Conservation (phyloP, 2,329 filamentous ascomycete genomes). For the Scedosporium apiospermum region DNA sequence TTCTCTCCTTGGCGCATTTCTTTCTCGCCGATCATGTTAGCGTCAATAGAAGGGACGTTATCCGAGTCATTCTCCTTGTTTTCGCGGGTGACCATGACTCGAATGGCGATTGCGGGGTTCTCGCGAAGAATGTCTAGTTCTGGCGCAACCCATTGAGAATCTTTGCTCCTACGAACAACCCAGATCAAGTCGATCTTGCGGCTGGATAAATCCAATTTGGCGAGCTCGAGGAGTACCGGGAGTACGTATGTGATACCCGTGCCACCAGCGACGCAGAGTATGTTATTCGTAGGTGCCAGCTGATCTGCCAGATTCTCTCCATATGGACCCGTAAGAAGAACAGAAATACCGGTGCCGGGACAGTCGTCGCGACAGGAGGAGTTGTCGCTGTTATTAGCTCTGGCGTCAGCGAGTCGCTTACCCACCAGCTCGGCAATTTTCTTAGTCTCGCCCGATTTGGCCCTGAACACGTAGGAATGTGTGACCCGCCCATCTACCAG, state of each 20-base stretch:
- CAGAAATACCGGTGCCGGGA: constrained; percentile 27
- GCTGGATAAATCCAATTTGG: constrained; percentile 30
- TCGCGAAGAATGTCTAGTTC: constrained; percentile 44
- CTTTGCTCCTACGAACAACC: constrained; percentile 45
- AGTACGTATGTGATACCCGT: constrained; percentile 31
- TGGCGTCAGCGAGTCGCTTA: constrained; percentile 21
- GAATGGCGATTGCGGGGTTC: constrained; percentile 37
- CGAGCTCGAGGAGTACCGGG: constrained; percentile 23
- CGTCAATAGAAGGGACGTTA: constrained; percentile 7
- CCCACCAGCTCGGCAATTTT: constrained; percentile 37
- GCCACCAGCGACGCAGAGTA: constrained; percentile 29
- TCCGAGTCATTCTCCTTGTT: constrained; percentile 8
- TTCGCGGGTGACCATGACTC: constrained; percentile 52
- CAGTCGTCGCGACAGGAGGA: neutral
- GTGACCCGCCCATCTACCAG: constrained; percentile 27
- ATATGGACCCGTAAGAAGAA: constrained; percentile 56
- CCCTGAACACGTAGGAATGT: constrained; percentile 49
- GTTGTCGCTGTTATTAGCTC: neutral
- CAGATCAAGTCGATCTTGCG: constrained; percentile 53
- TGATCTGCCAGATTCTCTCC: constrained; percentile 39
- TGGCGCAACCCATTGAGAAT: constrained; percentile 47
- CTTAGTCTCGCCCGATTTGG: constrained; percentile 49
- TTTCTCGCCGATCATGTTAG: constrained; percentile 9
- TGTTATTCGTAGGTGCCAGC: constrained; percentile 28
- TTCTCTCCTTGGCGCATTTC: constrained; percentile 18